Evolutionary conservation across 345 rosid genomes (phyloP), one percentile per base, ranked within the genome.

Genomic region (Gossypium stocksii): DNA sequence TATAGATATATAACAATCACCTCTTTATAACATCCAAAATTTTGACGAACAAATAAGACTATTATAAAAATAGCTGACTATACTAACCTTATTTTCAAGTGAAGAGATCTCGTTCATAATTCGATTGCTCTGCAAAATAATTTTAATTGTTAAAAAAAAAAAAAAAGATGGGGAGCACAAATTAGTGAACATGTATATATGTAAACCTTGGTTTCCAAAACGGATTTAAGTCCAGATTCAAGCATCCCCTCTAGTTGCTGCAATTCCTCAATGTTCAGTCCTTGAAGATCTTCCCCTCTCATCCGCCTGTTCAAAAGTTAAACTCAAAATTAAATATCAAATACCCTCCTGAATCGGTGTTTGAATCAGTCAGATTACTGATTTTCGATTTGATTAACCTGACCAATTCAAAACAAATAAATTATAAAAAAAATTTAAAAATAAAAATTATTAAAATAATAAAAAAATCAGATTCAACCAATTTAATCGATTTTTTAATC

Each of bases 251-350:
- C 90, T 15, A 87, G 80, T 7, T 77, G 74, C 75, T 75, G 84
- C 79, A 87, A 73, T 58, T 87, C 85, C n/a, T 85, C 88, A 11
- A 87, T 34, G 71, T 62, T 82, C 80, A 87, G 38, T 44, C 87
- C 88, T 17, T 77, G 82, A 77, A 87, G 88, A 76, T 83, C 83
- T 45, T 87, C 90, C 11, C 90, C 90, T 74, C 85, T 83, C 86
- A 87, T 77, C 76, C 80, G 85, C 78, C 90, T 87, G 75, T 76
- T 38, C 7, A 53, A 43, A 63, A 22, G 20, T 52, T 7, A 5
- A 8, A 51, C 56, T 16, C 16, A 51, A 16, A 51, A 34, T 4
- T 34, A 34, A 34, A 34, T 34, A 34, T 34, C 6, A 34, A 34
- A 34, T 0, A 34, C 38, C 5, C 6, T 34, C 4, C 0, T 6